Evolutionary conservation across 805 yeast species (phyloP).

Genomic region (Kregervanrija delftensis): DNA sequence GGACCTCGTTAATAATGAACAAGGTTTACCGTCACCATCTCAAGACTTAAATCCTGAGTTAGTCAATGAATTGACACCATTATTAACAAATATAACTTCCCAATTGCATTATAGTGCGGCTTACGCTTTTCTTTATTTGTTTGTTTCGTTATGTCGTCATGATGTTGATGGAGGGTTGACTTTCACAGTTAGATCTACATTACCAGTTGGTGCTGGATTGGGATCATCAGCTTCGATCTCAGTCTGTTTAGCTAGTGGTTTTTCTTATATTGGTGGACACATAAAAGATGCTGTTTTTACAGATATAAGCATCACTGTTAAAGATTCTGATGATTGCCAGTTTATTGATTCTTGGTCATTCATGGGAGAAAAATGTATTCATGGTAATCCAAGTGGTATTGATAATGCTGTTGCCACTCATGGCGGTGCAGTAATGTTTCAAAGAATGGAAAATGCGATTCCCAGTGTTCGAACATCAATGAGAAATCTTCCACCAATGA

Average conservation of each 20-base stretch:
- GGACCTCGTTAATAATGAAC: slow-evolving; percentile 28
- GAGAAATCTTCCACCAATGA: slow-evolving; percentile 67
- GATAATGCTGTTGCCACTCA: slow-evolving; percentile 94
- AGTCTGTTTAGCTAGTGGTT: slow-evolving; percentile 75
- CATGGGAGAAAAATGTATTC: slow-evolving; percentile 91
- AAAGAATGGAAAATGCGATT: slow-evolving; percentile 48
- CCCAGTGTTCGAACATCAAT: slow-evolving; percentile 63
- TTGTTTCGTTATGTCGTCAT: slow-evolving; percentile 47
- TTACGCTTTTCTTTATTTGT: slow-evolving; percentile 75
- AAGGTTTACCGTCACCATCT: slow-evolving; percentile 30
- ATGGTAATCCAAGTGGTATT: slow-evolving; percentile 94
- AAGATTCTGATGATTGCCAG: slow-evolving; percentile 37
- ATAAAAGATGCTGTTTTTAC: slow-evolving; percentile 33
- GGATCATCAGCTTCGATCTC: slow-evolving; percentile 92
- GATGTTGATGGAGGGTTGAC: slow-evolving; percentile 40
- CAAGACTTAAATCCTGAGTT: slow-evolving; percentile 57
- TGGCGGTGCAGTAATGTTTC: slow-evolving; percentile 93
- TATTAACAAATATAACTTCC: slow-evolving; percentile 39
- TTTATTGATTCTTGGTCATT: slow-evolving; percentile 82
- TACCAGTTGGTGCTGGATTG: slow-evolving; percentile 95
- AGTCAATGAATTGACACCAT: slow-evolving; percentile 38
- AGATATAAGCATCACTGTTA: slow-evolving; percentile 28
- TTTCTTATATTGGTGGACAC: slow-evolving; percentile 55
- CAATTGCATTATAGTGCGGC: slow-evolving; percentile 72
- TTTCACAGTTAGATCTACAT: slow-evolving; percentile 69